Conservation (phyloP, 169 alveolate genomes). For the Cryptosporidium canis region DNA sequence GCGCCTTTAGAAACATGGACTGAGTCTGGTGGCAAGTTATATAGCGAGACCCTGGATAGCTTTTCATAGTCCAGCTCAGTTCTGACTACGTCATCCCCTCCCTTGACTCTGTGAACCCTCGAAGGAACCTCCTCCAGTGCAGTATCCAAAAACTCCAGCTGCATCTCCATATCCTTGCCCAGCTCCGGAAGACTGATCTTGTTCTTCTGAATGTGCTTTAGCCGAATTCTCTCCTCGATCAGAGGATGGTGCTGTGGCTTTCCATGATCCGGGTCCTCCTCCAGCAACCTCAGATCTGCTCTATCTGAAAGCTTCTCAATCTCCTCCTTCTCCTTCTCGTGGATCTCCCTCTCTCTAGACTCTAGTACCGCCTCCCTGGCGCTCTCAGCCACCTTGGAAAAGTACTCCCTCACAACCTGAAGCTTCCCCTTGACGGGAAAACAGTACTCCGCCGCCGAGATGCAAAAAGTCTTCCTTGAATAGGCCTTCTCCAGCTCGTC, state of each 20-base stretch:
- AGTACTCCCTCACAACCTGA: conserved; percentile 32
- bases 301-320: background rate
- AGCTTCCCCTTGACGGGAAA: conserved; percentile 47
- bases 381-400: conserved; percentile 10
- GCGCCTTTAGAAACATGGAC: conserved; percentile 8
- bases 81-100: conserved; percentile 4
- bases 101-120: conserved; percentile 7
- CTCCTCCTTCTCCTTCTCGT: conserved; percentile 7
- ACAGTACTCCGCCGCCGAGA: conserved; percentile 70
- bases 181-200: conserved; percentile 12
- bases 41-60: conserved; percentile 12
- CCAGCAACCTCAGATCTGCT: background rate
- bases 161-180: conserved; percentile 15
- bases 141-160: conserved; percentile 30
- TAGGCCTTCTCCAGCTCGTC: conserved; percentile 16
- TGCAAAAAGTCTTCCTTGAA: conserved; percentile 55
- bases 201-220: background rate
- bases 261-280: conserved; percentile 18
- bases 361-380: conserved; percentile 3
- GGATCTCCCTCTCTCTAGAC: conserved; percentile 1
- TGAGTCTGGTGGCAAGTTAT: conserved; percentile 27
- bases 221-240: conserved; percentile 28
- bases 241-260: conserved; percentile 50
- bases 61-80: conserved; percentile 20
- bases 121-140: conserved; percentile 32